Conservation (phyloP, 1,284 basidiomycete species). For the Ustilago cynodontis region DNA sequence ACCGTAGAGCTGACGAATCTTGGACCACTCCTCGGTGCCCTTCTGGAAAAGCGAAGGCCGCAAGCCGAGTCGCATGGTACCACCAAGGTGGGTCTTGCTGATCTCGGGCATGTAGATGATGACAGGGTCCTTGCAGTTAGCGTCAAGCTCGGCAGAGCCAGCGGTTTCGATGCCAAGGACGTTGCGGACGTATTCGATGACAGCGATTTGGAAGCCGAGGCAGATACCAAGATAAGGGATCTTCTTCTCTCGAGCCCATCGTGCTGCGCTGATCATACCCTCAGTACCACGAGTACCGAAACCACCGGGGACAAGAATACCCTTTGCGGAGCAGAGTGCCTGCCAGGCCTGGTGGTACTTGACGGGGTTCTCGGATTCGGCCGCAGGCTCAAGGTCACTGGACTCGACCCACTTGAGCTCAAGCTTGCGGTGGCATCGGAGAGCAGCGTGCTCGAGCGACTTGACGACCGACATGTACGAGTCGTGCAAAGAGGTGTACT, state of each 20-base stretch:
- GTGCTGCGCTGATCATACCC: slow-evolving; percentile 96
- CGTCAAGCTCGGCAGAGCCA: slow-evolving; percentile 86
- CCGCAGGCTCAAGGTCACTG: slow-evolving; percentile 87
- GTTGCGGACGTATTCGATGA: slow-evolving; percentile 92
- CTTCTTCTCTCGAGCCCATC: slow-evolving; percentile 94
- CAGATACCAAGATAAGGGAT: slow-evolving; percentile 97
- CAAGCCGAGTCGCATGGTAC: slow-evolving; percentile 96
- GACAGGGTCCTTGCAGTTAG: slow-evolving; percentile 77
- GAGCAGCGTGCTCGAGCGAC: slow-evolving; percentile 94
- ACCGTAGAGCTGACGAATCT: slow-evolving; percentile 86
- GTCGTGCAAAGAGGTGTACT: slow-evolving; percentile 97
- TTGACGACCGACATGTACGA: slow-evolving; percentile 99
- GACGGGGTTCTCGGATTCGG: slow-evolving; percentile 82
- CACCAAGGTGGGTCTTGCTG: slow-evolving; percentile 96
- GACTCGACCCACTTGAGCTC: slow-evolving; percentile 85
- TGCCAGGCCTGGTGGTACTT: slow-evolving; percentile 97
- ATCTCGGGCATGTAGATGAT: slow-evolving; percentile 99
- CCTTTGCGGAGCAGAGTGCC: slow-evolving; percentile 83
- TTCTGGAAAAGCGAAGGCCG: slow-evolving; percentile 90
- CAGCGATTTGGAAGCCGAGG: slow-evolving; percentile 96
- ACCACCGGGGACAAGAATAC: slow-evolving; percentile 79
- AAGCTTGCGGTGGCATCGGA: slow-evolving; percentile 84
- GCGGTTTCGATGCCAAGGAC: slow-evolving; percentile 85
- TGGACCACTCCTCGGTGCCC: slow-evolving; percentile 72
- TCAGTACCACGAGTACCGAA: slow-evolving; percentile 94